Conservation (phyloP, 73 alveolate genomes). For the Uronychia binucleata region DNA sequence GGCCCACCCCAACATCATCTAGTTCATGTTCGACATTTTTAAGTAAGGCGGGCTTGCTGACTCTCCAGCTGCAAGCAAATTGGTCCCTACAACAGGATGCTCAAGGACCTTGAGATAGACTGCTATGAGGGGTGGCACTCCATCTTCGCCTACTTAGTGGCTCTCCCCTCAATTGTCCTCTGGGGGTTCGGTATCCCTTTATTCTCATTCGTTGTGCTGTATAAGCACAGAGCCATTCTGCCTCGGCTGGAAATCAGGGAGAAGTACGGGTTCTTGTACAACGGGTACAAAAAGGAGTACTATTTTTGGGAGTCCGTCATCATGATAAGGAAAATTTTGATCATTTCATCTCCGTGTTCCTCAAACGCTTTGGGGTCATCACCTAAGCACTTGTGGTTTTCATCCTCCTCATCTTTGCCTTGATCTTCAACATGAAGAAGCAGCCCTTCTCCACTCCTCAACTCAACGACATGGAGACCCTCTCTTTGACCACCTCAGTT, state of each 20-base stretch:
- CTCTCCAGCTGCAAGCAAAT: constrained; percentile 2
- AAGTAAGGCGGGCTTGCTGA: not conserved
- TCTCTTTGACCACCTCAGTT: constrained; percentile 10
- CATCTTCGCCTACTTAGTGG: constrained; percentile 11
- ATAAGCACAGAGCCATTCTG: not conserved
- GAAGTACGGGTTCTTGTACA: constrained; percentile 42
- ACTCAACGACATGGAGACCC: constrained; percentile 23
- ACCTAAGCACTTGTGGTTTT: constrained; percentile 55
- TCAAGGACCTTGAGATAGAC: constrained; percentile 10
- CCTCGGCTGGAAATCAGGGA: not conserved
- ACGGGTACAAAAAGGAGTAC: constrained; percentile 19
- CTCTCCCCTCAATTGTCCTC: constrained; percentile 43
- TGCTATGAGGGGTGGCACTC: constrained; percentile 42
- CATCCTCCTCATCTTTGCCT: constrained; percentile 11
- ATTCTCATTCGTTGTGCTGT: not conserved
- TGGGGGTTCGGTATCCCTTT: constrained; percentile 58
- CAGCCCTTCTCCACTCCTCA: constrained; percentile 13
- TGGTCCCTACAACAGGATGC: constrained; percentile 2
- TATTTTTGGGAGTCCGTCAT: constrained; percentile 56
- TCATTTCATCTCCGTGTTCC: constrained; percentile 45
- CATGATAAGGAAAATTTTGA: constrained; percentile 30
- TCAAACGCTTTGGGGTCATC: constrained; percentile 17
- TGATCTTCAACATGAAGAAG: constrained; percentile 14
- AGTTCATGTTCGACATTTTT: constrained; percentile 10
- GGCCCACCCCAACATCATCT: constrained; percentile 32